These are phyloP conservation scores for Termitomyces sp. DNA, from an alignment of 768 basidiomycete species.

Conservation along the genomic window DNA sequence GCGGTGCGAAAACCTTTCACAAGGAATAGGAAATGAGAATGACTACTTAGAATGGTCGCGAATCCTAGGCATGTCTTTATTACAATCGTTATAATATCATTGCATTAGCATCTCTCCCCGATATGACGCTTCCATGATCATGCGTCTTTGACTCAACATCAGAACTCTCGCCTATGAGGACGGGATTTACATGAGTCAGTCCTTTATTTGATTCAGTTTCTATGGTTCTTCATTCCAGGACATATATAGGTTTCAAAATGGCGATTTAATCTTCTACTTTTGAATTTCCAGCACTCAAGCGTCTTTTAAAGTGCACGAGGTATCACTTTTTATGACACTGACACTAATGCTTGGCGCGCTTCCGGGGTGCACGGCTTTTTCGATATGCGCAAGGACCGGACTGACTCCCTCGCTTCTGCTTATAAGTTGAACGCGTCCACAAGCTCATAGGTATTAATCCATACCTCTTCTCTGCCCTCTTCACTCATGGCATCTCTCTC, in stretches of 20 bases:
- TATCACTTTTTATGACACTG: background rate
- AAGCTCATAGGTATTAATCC: background rate
- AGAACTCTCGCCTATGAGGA: background rate
- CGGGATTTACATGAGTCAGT: background rate
- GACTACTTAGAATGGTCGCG: background rate
- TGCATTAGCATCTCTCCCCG: background rate
- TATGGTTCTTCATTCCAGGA: background rate
- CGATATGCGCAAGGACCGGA: background rate
- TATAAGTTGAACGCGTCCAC: background rate
- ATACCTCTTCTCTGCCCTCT: background rate
- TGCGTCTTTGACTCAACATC: background rate
- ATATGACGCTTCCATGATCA: background rate
- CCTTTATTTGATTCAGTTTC: background rate
- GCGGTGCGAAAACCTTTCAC: background rate
- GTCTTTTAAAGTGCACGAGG: background rate
- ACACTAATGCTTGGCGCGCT: background rate
- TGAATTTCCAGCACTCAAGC: background rate
- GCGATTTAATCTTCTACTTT: background rate
- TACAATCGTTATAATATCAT: background rate
- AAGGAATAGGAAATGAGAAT: background rate
- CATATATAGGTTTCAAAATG: background rate
- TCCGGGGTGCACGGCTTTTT: background rate
- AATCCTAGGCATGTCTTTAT: conserved; percentile 1
- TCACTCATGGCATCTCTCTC: background rate
- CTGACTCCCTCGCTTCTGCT: background rate